These are phyloP conservation scores for Lotmaria passim DNA, from an alignment of 208 protist genomes.

Conservation along the genomic window DNA sequence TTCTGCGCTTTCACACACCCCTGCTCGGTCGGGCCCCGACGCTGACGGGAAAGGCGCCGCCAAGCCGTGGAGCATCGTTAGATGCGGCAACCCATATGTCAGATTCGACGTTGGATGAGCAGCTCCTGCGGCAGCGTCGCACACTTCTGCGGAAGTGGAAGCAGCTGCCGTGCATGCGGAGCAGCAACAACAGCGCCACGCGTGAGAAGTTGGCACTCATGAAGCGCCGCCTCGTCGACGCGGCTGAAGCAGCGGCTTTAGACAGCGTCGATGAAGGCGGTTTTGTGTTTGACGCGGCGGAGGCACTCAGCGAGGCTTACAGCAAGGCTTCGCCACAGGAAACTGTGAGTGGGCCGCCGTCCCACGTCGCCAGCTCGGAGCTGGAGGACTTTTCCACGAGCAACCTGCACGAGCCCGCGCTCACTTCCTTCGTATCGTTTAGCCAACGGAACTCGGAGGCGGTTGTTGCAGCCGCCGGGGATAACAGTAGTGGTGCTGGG, in stretches of 20 bases:
- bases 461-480: background rate
- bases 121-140: constrained; percentile 17
- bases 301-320: constrained; percentile 8
- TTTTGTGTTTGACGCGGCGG: constrained; percentile 12
- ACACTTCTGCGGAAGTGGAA: constrained; percentile 27
- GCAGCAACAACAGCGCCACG: constrained; percentile 9
- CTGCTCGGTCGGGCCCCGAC: constrained; percentile 17
- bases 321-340: background rate
- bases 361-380: background rate
- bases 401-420: background rate
- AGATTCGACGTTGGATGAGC: constrained; percentile 14
- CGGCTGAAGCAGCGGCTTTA: background rate
- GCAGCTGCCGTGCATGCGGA: constrained; percentile 29
- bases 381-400: constrained; percentile 1
- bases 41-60: background rate
- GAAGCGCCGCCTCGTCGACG: constrained; percentile 2
- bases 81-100: background rate
- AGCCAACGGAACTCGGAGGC: background rate
- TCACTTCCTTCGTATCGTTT: constrained; percentile 8
- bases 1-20: constrained; percentile 22
- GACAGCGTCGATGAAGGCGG: constrained; percentile 3
- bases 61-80: background rate
- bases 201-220: constrained; percentile 12
- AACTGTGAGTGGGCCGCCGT: background rate
- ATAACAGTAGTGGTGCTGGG: background rate